phyloP scores from a whole-genome alignment of 106 monocot genomes.

The Apostasia ramifera region DNA sequence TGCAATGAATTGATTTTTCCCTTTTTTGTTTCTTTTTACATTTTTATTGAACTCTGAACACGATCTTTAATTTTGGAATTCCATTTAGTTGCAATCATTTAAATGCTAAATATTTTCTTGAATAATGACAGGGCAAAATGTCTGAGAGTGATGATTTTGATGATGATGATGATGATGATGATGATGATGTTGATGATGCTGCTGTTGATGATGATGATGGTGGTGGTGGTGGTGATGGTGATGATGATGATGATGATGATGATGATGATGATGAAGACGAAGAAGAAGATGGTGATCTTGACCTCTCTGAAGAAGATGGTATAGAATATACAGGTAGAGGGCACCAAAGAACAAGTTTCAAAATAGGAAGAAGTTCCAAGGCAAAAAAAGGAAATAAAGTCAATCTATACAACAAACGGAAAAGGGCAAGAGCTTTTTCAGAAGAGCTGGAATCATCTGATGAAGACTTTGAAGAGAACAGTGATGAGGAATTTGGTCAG shows the following conservation, averaged over 20 bases:
- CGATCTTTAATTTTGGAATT: background rate
- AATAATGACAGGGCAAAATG: slow-evolving; percentile 49
- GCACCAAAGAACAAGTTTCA: slow-evolving; percentile 18
- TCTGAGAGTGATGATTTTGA: slow-evolving; percentile 81
- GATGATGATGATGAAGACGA: slow-evolving; percentile 45
- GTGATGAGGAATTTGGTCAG: slow-evolving; percentile 44
- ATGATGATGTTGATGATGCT: slow-evolving; percentile 38
- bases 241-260: slow-evolving; percentile 73
- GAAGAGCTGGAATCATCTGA: slow-evolving; percentile 62
- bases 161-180: slow-evolving; percentile 57
- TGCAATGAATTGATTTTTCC: background rate
- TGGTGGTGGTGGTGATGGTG: slow-evolving; percentile 62
- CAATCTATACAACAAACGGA: slow-evolving; percentile 28
- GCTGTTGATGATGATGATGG: slow-evolving; percentile 63
- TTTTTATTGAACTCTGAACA: background rate
- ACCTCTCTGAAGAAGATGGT: slow-evolving; percentile 70
- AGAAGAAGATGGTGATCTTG: slow-evolving; percentile 40
- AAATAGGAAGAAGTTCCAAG: slow-evolving; percentile 32
- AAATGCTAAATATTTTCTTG: background rate
- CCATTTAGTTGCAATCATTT: background rate
- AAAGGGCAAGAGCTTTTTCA: slow-evolving; percentile 48
- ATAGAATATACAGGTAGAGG: slow-evolving; percentile 33
- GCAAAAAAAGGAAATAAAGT: slow-evolving; percentile 42
- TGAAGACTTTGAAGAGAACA: slow-evolving; percentile 57
- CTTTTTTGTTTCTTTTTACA: background rate